Conservation (phyloP, 2,329 filamentous ascomycete species). For the Aureobasidium vineae region DNA sequence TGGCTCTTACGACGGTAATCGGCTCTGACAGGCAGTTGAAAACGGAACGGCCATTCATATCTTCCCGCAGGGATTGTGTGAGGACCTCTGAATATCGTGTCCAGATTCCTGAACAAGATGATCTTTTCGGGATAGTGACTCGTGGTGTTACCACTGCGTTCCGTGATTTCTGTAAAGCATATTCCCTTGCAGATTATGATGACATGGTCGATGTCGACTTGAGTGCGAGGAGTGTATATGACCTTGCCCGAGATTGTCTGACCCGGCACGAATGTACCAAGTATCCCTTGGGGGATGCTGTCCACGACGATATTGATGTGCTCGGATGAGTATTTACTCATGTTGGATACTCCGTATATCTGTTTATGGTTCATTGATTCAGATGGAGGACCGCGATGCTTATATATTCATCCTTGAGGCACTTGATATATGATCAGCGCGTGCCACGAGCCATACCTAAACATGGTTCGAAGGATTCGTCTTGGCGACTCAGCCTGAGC, state of each 20-base stretch:
- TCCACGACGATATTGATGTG: constrained; percentile 16
- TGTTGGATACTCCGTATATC: neutral
- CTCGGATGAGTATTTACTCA: neutral
- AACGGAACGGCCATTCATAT: constrained; percentile 16
- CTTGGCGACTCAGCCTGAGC: constrained; percentile 10
- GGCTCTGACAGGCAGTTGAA: neutral
- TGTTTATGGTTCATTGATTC: neutral
- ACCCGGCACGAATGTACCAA: constrained; percentile 14
- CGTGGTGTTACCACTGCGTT: neutral
- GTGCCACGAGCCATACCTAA: neutral
- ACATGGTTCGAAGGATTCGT: constrained; percentile 17
- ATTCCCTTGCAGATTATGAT: constrained; percentile 8
- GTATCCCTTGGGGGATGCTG: neutral
- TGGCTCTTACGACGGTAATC: neutral
- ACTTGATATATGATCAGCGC: neutral
- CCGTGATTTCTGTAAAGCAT: neutral
- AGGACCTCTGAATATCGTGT: constrained; percentile 9
- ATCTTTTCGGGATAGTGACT: constrained; percentile 13
- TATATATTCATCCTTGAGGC: neutral
- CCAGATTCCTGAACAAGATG: neutral
- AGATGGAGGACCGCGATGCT: neutral
- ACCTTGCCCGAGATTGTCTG: constrained; percentile 13
- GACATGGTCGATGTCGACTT: constrained; percentile 14
- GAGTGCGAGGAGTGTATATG: neutral
- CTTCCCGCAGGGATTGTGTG: neutral